A percentile compares a stretch with the other conserved stretches of the same genome.
Conservation (phyloP, 768 basidiomycete species). For the Collybiopsis confluens region DNA sequence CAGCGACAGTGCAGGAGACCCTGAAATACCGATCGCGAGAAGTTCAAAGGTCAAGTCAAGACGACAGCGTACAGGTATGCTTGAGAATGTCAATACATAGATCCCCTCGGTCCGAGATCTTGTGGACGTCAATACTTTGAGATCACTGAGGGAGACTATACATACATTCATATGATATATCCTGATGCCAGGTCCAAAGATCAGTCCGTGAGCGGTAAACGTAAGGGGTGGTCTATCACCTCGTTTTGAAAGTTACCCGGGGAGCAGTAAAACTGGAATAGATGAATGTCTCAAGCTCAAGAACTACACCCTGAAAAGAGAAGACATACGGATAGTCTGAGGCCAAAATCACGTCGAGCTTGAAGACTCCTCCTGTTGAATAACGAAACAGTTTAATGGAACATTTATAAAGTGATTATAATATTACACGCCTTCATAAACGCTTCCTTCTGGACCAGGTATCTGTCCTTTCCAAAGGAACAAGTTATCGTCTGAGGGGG, state of each 20-base stretch:
- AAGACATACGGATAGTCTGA: constrained; percentile 73
- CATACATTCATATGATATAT: constrained; percentile 85
- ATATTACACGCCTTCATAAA: constrained; percentile 64
- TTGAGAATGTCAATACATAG: constrained; percentile 92
- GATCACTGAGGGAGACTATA: constrained; percentile 3
- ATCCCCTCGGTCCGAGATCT: constrained; percentile 71
- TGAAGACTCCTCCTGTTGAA: constrained; percentile 62
- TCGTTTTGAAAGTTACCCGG: constrained; percentile 68
- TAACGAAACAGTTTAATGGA: too few relatives aligned
- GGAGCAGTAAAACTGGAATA: constrained; percentile 70
- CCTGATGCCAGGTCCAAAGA: constrained; percentile 29
- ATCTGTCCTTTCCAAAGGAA: constrained; percentile 75
- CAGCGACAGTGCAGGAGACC: constrained; percentile 90
- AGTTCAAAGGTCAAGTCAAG: too few relatives aligned
- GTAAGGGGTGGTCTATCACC: constrained; percentile 35
- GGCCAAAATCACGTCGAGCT: constrained; percentile 61
- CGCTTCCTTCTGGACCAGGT: constrained; percentile 78
- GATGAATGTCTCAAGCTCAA: constrained; percentile 5
- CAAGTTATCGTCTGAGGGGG: constrained; percentile 60
- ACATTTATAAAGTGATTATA: too few relatives aligned
- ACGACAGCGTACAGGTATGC: too few relatives aligned
- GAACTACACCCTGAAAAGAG: constrained; percentile 6
- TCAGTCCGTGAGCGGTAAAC: background rate
- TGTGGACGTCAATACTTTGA: background rate
- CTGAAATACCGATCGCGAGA: too few relatives aligned